Percentiles rank a stretch among this genome's conserved stretches.
phyloP scores from a whole-genome alignment of 805 yeast species.

The Spathaspora arborariae region DNA sequence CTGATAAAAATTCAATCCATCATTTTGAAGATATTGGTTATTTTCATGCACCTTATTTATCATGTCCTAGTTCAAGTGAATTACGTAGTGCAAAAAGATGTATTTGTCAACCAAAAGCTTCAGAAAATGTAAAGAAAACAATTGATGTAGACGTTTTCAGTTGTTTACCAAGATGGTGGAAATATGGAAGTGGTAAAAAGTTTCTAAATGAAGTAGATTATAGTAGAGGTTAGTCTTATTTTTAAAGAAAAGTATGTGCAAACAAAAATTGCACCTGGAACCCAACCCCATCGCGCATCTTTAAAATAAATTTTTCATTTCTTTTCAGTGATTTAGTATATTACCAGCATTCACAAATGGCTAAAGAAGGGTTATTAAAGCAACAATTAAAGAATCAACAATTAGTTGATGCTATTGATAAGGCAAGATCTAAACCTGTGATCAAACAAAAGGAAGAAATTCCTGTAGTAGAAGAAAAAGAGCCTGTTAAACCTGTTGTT shows the following conservation, averaged over 20 bases:
- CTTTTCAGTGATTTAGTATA: not conserved
- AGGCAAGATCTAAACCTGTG: constrained; percentile 21
- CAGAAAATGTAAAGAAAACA: constrained; percentile 14
- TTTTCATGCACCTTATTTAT: constrained; percentile 39
- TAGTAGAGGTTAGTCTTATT: constrained; percentile 2
- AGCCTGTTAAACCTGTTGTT: constrained; percentile 5
- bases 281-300: constrained; percentile 1
- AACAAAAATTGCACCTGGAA: constrained; percentile 1
- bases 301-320: constrained; percentile 3
- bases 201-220: constrained; percentile 45
- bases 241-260: not conserved
- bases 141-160: constrained; percentile 51
- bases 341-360: constrained; percentile 17
- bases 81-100: constrained; percentile 34
- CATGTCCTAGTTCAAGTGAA: constrained; percentile 37
- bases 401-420: constrained; percentile 19
- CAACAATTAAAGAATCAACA: constrained; percentile 29
- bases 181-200: constrained; percentile 55
- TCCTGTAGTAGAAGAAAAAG: constrained; percentile 6
- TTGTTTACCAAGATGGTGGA: constrained; percentile 77
- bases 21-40: constrained; percentile 46
- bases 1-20: constrained; percentile 35
- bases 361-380: constrained; percentile 26
- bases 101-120: constrained; percentile 24
- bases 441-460: constrained; percentile 9